Percentiles rank a stretch among this genome's conserved stretches.
phyloP scores from a whole-genome alignment of 371 early-diverging fungal species.

The Mucor circinelloides region DNA sequence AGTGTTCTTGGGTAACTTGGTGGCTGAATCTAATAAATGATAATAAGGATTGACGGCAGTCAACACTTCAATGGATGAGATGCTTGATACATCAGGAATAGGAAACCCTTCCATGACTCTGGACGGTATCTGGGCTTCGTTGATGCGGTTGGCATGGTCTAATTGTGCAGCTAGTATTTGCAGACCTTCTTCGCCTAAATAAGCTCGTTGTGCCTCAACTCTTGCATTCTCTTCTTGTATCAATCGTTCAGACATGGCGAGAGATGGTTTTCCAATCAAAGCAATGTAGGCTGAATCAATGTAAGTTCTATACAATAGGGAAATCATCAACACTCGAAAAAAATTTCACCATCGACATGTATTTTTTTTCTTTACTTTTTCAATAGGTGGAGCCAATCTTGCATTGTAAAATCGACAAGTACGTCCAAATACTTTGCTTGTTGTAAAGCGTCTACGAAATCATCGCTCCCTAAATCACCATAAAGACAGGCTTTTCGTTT shows the following conservation, averaged over 20 bases:
- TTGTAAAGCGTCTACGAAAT: slow-evolving; percentile 42
- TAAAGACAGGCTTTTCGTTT: slow-evolving; percentile 38
- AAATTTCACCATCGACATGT: too few relatives aligned
- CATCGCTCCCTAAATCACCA: slow-evolving; percentile 51
- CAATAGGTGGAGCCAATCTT: slow-evolving; percentile 50
- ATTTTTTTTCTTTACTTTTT: slow-evolving; percentile 56
- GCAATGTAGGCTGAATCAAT: slow-evolving; percentile 48
- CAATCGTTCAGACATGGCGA: slow-evolving; percentile 37
- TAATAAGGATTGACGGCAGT: slow-evolving; percentile 36
- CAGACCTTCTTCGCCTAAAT: slow-evolving; percentile 31
- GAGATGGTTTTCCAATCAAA: slow-evolving; percentile 55
- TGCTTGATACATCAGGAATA: slow-evolving; percentile 51
- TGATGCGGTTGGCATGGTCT: slow-evolving; percentile 45
- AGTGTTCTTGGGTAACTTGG: slow-evolving; percentile 23
- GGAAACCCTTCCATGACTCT: slow-evolving; percentile 56
- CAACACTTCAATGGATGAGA: slow-evolving; percentile 53
- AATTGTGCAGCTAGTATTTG: slow-evolving; percentile 36
- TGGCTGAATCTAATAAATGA: background rate
- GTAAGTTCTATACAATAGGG: slow-evolving; percentile 29
- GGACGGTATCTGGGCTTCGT: slow-evolving; percentile 54
- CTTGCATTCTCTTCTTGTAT: slow-evolving; percentile 45
- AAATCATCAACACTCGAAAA: too few relatives aligned
- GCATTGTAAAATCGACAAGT: slow-evolving; percentile 39
- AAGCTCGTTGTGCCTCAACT: slow-evolving; percentile 39
- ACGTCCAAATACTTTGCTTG: slow-evolving; percentile 47